Percentiles rank a stretch among this genome's conserved stretches.
Evolutionary conservation across 2,329 filamentous ascomycete genomes (phyloP).

Genomic region (Colletotrichum viniferum): DNA sequence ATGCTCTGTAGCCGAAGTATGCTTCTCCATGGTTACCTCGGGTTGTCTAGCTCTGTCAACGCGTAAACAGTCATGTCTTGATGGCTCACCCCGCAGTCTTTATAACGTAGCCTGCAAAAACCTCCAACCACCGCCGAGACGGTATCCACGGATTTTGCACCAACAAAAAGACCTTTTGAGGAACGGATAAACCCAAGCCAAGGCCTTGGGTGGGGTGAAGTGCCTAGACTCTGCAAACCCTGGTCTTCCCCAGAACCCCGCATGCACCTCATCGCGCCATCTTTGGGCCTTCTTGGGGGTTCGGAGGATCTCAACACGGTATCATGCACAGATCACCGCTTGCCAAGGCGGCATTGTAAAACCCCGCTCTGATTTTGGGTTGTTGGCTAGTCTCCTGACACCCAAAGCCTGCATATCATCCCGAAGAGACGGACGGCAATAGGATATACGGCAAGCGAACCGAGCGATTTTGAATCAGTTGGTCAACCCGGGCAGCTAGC

Average conservation of each 20-base stretch:
- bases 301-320: background rate
- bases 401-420: background rate
- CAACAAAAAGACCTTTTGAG: background rate
- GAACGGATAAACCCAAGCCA: background rate
- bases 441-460: background rate
- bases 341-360: background rate
- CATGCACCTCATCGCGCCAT: background rate
- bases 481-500: too few species aligned
- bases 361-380: background rate
- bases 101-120: background rate
- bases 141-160: background rate
- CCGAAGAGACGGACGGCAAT: background rate
- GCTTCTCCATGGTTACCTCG: background rate
- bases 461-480: too few species aligned
- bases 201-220: background rate
- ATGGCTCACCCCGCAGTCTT: background rate
- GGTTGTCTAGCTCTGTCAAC: background rate
- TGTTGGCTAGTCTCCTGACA: background rate
- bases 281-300: background rate
- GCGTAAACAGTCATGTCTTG: background rate
- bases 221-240: background rate
- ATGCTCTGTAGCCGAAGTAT: background rate
- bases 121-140: background rate
- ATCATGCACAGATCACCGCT: background rate
- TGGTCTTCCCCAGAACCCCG: background rate